Evolutionary conservation across 2,329 filamentous ascomycete species (phyloP), one percentile per base, ranked within the genome.

Genomic region (Arthrobotrys musiformis): DNA sequence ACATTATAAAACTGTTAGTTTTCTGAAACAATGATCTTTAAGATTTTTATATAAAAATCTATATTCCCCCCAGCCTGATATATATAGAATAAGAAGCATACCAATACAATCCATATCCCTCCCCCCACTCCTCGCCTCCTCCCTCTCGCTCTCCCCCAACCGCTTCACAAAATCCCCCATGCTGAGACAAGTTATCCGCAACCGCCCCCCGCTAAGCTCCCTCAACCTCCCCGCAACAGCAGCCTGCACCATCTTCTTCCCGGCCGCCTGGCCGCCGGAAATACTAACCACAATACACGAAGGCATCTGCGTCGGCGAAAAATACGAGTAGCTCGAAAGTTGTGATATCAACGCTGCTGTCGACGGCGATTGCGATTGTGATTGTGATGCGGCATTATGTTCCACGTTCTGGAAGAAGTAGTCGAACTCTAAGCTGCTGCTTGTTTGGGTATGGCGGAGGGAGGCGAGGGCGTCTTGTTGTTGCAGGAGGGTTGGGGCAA

Each of bases 211-310:
- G 28, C 77, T 77, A 17, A 79, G 66, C 13, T 76, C 67, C n/a
- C 70, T 60, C 24, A 80, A 68, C 13, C 79, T 69, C 13, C 61
- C 70, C 7, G 70, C 74, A 48, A 81, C 66, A 4, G 78, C 79
- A n/a, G 66, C 54, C 24, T 79, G 79, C 48, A 81, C 80, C 1
- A 76, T 78, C 60, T 81, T 81, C 68, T 81, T 81, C 15, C 80
- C 80, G 28, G 80, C 79, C 26, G 80, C 79, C 30, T 80, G 78
- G 15, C 80, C 80, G 48, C 80, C 80, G 15, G 80, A 77, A 52
- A 81, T 79, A 33, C 70, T 78, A 52, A 81, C 80, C 37, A 81
- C 66, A 40, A 76, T 76, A 30, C 72, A 76, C 22, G 64, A 28
- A 61, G 52, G 69, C 69, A 64, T 66, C 7, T 46, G 19, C 63